phyloP scores from a whole-genome alignment of 83 land plant genomes.

The Picea abies region DNA sequence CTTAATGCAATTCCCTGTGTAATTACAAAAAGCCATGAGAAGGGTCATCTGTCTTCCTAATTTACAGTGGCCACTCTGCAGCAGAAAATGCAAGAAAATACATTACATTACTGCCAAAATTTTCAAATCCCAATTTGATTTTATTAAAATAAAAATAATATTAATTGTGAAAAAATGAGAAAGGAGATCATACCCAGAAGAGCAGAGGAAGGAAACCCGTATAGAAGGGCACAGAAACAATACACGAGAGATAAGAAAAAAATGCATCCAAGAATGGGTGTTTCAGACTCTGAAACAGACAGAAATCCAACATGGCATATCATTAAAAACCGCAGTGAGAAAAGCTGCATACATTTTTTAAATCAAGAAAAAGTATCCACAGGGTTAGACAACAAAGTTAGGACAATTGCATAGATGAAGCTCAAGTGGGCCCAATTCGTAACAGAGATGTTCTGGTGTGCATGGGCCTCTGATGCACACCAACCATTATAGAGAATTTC shows the following conservation, averaged over 20 bases:
- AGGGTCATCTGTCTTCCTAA: slow-evolving; percentile 95
- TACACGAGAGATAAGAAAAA: slow-evolving; percentile 60
- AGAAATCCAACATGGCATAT: slow-evolving; percentile 17
- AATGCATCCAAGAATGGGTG: slow-evolving; percentile 66
- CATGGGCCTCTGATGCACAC: too few species aligned
- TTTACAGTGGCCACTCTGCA: slow-evolving; percentile 85
- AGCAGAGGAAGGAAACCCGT: slow-evolving; percentile 90
- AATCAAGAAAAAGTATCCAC: not conserved
- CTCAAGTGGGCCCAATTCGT: not conserved
- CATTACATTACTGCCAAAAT: not conserved
- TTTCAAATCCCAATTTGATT: not conserved
- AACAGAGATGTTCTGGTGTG: too few species aligned
- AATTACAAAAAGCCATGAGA: slow-evolving; percentile 92
- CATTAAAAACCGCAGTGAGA: not conserved
- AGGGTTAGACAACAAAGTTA: not conserved
- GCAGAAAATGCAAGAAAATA: not conserved
- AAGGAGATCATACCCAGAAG: slow-evolving; percentile 68
- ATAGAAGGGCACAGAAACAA: slow-evolving; percentile 94
- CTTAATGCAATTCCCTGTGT: slow-evolving; percentile 85
- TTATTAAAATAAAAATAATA: not conserved
- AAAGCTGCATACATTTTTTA: slow-evolving; percentile 3
- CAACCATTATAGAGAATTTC: not conserved
- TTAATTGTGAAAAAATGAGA: not conserved
- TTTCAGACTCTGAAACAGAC: slow-evolving; percentile 49
- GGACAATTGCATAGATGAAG: not conserved